Evolutionary conservation across 257 asterid species (phyloP).

Genomic region (Capsicum rhomboideum): DNA sequence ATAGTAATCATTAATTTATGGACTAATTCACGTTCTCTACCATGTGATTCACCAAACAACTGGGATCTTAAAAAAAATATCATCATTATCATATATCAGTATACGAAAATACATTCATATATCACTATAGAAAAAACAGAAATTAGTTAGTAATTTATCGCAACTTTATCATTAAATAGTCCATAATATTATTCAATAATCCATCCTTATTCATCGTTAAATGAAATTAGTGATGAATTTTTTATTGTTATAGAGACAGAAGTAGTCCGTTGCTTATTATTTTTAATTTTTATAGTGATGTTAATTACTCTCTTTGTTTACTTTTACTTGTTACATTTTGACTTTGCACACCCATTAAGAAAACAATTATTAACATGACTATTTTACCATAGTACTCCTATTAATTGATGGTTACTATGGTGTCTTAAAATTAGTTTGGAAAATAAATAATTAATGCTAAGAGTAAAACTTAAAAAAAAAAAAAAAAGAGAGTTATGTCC

Average conservation of each 20-base stretch:
- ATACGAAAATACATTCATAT: neutral
- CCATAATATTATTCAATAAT: neutral
- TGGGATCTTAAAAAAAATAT: neutral
- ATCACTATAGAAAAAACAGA: neutral
- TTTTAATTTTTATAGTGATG: no score
- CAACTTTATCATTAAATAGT: neutral
- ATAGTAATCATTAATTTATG: neutral
- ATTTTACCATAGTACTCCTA: no score
- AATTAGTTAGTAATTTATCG: neutral
- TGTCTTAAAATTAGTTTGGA: no score
- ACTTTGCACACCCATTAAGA: no score
- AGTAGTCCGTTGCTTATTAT: neutral
- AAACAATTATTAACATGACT: no score
- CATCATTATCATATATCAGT: neutral
- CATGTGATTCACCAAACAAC: slow-evolving; percentile 39
- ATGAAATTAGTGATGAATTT: neutral
- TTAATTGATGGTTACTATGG: no score
- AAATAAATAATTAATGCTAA: no score
- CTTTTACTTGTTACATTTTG: no score
- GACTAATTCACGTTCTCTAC: slow-evolving; percentile 35
- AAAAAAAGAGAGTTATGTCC: no score
- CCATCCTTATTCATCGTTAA: neutral
- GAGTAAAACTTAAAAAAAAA: no score
- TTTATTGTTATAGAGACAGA: neutral
- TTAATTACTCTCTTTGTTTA: no score